These are phyloP conservation scores for Cordyceps cateniannulata DNA, from an alignment of 2,329 filamentous ascomycete species.

Conservation along the genomic window DNA sequence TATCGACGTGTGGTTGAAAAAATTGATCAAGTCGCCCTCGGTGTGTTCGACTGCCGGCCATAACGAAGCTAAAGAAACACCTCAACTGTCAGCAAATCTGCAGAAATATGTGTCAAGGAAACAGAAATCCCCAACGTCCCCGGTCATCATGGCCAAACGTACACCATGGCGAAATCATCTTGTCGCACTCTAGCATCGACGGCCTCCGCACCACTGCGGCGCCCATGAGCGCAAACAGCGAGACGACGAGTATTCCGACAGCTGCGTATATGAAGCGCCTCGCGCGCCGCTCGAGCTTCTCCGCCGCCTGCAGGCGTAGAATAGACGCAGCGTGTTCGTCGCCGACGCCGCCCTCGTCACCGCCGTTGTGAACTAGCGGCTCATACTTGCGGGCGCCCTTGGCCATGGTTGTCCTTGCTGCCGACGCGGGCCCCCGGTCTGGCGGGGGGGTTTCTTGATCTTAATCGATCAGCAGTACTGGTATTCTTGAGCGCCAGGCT, in stretches of 20 bases:
- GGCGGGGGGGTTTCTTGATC: neutral
- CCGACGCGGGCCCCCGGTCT: neutral
- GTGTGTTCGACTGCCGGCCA: constrained; percentile 8
- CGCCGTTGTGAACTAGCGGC: neutral
- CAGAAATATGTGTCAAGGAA: neutral
- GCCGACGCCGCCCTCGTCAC: neutral
- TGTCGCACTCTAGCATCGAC: constrained; percentile 9
- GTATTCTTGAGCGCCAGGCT: neutral
- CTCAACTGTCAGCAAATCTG: neutral
- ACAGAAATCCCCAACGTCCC: neutral
- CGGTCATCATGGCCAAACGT: neutral
- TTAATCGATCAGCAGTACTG: neutral
- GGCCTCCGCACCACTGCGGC: neutral
- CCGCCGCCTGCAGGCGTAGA: neutral
- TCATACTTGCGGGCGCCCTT: neutral
- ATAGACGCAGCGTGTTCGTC: neutral
- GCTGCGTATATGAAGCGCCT: neutral
- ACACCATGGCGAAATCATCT: constrained; percentile 10
- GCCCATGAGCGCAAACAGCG: constrained; percentile 3
- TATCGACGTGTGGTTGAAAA: constrained; percentile 13
- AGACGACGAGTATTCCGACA: neutral
- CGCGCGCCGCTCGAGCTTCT: constrained; percentile 5
- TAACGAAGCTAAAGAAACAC: neutral
- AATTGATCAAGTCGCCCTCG: constrained; percentile 11
- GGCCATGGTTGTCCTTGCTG: neutral